Base-by-base conservation (phyloP, 2,329 filamentous ascomycete species). In the Botrytis squamosa region DNA sequence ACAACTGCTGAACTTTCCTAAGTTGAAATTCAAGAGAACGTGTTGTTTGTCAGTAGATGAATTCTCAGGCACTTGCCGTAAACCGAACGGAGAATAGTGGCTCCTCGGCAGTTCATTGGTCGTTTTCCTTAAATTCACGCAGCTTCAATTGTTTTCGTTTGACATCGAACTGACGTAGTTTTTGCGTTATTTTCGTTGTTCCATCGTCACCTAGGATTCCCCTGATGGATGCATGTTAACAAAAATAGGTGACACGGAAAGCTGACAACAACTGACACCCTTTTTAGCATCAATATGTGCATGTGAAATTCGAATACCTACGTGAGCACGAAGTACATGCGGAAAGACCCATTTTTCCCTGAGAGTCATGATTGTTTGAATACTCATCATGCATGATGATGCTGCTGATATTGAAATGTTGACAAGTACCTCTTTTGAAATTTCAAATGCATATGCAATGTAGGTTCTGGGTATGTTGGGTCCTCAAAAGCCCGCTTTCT, bases 371-470 rank as follows among this genome's bases (percentile, higher is more conserved):
- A 40, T 55, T 68, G 18, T 38, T 67, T 49, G 44, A 52, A n/a
- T 36, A 42, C 29, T 29, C 38, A 18, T 68, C 65, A 68, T 68
- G 65, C 55, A 57, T 42, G 36, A 68, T 68, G 65, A 68, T 68
- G 36, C 25, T 55, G 46, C 33, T 68, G 33, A 40, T 52, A 33
- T 52, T 12, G 62, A 64, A 29, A 29, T 46, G 20, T 14, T 46
- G 62, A 33, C 10, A 22, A 40, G 46, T 55, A 42, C 36, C 14
- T 63, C 29, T 22, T 4, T 42, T 49, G 29, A 22, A 33, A 42
- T 57, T 33, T 67, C 42, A 22, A 40, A 25, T 68, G 66, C 66
- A 68, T 68, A 55, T 68, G 66, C 66, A 68, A 57, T 57, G 66
- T 49, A 42, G 49, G 25, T 55, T 36, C 46, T 40, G 16, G 20